Conservation (phyloP, 2,329 filamentous ascomycete genomes). For the Fusarium sororula region DNA sequence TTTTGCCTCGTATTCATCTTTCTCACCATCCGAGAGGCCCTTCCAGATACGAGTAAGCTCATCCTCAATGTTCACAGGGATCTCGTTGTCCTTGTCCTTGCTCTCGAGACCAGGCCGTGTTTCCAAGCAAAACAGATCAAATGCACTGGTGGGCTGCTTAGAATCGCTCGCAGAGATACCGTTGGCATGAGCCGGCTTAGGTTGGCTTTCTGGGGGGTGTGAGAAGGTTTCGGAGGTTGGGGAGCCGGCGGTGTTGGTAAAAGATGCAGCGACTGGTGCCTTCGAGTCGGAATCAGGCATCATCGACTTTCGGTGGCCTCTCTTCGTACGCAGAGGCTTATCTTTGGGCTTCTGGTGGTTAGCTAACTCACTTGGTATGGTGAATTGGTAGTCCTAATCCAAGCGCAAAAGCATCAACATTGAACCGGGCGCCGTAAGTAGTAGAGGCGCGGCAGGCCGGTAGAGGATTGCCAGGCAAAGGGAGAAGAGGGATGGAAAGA, state of each 20-base stretch:
- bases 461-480: constrained; percentile 30
- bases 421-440: constrained; percentile 36
- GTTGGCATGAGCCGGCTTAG: constrained; percentile 50
- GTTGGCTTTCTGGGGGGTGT: constrained; percentile 43
- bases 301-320: constrained; percentile 72
- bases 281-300: constrained; percentile 56
- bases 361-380: constrained; percentile 47
- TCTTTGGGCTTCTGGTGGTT: constrained; percentile 72
- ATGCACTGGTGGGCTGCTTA: constrained; percentile 58
- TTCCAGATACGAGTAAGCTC: constrained; percentile 66
- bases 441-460: constrained; percentile 27
- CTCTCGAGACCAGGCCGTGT: constrained; percentile 55
- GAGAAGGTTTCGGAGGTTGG: constrained; percentile 61
- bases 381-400: constrained; percentile 47
- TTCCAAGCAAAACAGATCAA: constrained; percentile 65
- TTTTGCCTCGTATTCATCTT: constrained; percentile 58
- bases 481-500: not conserved
- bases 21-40: constrained; percentile 58
- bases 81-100: constrained; percentile 51
- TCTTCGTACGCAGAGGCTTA: constrained; percentile 79
- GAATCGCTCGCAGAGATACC: constrained; percentile 51
- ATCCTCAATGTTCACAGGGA: constrained; percentile 57
- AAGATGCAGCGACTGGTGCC: constrained; percentile 51
- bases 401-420: constrained; percentile 49
- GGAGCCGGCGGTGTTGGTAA: constrained; percentile 58